Conservation (phyloP, 2,329 filamentous ascomycete species). For the Colletotrichum brevisporum region DNA sequence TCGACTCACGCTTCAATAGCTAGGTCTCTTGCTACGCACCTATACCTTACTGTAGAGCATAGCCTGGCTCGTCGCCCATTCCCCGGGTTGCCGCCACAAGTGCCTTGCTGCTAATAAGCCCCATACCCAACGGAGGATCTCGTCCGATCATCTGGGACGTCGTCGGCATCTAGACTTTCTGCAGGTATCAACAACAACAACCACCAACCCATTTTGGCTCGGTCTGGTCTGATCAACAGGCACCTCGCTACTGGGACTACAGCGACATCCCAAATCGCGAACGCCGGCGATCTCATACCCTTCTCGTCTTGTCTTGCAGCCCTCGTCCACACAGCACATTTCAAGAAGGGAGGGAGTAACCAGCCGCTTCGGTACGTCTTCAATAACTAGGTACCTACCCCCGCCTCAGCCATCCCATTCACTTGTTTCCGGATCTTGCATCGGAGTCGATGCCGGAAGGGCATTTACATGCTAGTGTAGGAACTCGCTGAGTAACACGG, state of each 20-base stretch:
- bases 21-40: background rate
- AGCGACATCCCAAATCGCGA: background rate
- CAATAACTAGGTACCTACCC: too few relatives aligned
- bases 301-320: background rate
- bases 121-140: conserved; percentile 31
- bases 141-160: conserved; percentile 24
- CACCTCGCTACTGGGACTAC: background rate
- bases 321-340: background rate
- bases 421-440: conserved; percentile 11
- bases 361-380: background rate
- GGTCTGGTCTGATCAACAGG: background rate
- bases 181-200: background rate
- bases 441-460: conserved; percentile 8
- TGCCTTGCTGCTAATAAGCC: conserved; percentile 27
- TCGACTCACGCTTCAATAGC: background rate
- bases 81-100: conserved; percentile 27
- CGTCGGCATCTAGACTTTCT: background rate
- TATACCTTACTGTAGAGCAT: conserved; percentile 6
- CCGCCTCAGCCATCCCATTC: conserved; percentile 7
- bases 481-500: background rate
- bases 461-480: background rate
- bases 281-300: conserved; percentile 3
- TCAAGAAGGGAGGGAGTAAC: background rate
- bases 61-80: conserved; percentile 18
- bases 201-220: background rate